phyloP scores from a whole-genome alignment of 805 yeast species.

The Nakazawaea sp. region DNA sequence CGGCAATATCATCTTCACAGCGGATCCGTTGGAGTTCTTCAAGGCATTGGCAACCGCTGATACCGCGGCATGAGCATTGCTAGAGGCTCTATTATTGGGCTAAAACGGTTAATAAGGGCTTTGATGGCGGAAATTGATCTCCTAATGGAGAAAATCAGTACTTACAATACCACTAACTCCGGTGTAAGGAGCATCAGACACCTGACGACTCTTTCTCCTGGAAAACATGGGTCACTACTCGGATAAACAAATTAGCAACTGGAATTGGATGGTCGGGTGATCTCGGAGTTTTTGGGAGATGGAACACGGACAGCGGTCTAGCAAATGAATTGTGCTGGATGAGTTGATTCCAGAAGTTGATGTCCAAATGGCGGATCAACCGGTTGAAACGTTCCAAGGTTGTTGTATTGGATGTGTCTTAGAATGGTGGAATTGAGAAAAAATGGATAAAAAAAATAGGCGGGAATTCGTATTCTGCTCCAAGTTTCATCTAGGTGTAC shows the following conservation, averaged over 20 bases:
- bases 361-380: too few species aligned
- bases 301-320: too few species aligned
- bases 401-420: background rate
- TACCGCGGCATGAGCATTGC: slow-evolving; percentile 61
- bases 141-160: background rate
- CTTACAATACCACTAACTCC: slow-evolving; percentile 13
- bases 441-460: too few species aligned
- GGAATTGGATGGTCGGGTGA: too few species aligned
- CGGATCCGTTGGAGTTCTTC: slow-evolving; percentile 26
- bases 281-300: too few species aligned
- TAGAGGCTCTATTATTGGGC: slow-evolving; percentile 24
- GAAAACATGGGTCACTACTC: slow-evolving; percentile 13
- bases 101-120: slow-evolving; percentile 1
- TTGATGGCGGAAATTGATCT: background rate
- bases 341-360: too few species aligned
- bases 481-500: too few species aligned
- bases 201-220: slow-evolving; percentile 11
- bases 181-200: slow-evolving; percentile 11
- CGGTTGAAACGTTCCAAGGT: too few species aligned
- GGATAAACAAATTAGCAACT: too few species aligned
- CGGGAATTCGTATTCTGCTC: too few species aligned
- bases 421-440: too few species aligned
- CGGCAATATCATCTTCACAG: slow-evolving; percentile 25
- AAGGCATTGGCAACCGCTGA: slow-evolving; percentile 45
- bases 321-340: too few species aligned